Conservation (phyloP, 805 yeast species). For the Vanderwaltozyma tropicalis region DNA sequence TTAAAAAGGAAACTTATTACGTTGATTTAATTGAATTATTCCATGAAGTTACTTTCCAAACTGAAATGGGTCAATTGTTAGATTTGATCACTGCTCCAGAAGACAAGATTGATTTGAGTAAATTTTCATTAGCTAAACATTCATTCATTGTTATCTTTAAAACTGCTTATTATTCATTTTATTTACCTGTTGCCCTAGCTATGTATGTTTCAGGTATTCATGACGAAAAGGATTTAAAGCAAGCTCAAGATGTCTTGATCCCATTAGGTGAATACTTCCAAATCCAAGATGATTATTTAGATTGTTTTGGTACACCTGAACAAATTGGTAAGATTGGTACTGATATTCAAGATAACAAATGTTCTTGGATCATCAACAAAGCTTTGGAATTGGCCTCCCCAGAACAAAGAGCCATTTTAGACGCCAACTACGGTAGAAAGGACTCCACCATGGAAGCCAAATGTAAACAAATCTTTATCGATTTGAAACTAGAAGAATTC, state of each 20-base stretch:
- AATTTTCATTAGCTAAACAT: conserved; percentile 81
- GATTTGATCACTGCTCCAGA: conserved; percentile 97
- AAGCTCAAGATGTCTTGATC: conserved; percentile 76
- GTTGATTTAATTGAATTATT: conserved; percentile 84
- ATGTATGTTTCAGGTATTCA: conserved; percentile 83
- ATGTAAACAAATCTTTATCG: conserved; percentile 64
- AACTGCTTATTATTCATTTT: conserved; percentile 96
- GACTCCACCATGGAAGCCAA: conserved; percentile 54
- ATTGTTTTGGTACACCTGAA: conserved; percentile 94
- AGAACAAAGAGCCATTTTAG: conserved; percentile 74
- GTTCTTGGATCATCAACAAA: conserved; percentile 94
- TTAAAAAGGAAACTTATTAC: conserved; percentile 71
- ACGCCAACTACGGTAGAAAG: conserved; percentile 84
- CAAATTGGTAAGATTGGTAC: conserved; percentile 98
- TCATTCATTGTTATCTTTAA: conserved; percentile 92
- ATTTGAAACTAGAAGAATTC: conserved; percentile 57
- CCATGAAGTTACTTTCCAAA: conserved; percentile 96
- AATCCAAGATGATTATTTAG: conserved; percentile 94
- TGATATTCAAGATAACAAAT: conserved; percentile 95
- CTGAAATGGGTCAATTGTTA: conserved; percentile 92
- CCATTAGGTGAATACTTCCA: conserved; percentile 98
- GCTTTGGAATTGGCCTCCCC: conserved; percentile 71
- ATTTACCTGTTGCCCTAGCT: conserved; percentile 93
- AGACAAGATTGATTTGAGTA: conserved; percentile 78
- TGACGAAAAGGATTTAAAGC: conserved; percentile 65